Conservation (phyloP, 1,139 yeast genomes). For the Nakaseomyces kungkrabaensis region DNA sequence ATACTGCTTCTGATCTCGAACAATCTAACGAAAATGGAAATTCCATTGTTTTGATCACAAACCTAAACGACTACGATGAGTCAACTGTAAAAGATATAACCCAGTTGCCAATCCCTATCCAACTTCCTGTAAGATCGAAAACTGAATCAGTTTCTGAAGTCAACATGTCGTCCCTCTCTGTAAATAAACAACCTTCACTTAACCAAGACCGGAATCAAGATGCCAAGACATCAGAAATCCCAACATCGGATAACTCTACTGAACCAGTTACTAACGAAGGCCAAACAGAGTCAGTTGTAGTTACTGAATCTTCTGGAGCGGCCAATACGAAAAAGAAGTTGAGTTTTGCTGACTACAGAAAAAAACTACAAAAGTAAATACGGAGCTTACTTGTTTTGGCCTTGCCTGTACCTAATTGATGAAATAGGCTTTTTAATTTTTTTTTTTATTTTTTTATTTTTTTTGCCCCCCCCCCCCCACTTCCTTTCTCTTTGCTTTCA, state of each 20-base stretch:
- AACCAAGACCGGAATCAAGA: not conserved
- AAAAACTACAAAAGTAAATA: conserved; percentile 41
- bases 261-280: not conserved
- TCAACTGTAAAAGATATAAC: conserved; percentile 17
- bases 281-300: conserved; percentile 5
- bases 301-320: conserved; percentile 5
- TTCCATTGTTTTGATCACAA: not conserved
- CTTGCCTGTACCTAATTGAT: no score
- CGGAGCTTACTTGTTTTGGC: no score
- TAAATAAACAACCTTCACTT: not conserved
- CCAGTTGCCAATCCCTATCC: conserved; percentile 25
- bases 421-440: not conserved
- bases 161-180: not conserved
- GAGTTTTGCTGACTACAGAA: conserved; percentile 76
- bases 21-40: not conserved
- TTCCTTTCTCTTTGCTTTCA: no score
- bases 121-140: conserved; percentile 10
- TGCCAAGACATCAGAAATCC: not conserved
- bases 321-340: conserved; percentile 42
- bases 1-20: not conserved
- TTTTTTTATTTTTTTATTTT: not conserved
- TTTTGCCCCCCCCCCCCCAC: not conserved
- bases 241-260: not conserved
- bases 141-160: conserved; percentile 1
- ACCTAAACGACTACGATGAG: conserved; percentile 19